phyloP scores from a whole-genome alignment of 306 rosid species.

The Potentilla sterilis region DNA sequence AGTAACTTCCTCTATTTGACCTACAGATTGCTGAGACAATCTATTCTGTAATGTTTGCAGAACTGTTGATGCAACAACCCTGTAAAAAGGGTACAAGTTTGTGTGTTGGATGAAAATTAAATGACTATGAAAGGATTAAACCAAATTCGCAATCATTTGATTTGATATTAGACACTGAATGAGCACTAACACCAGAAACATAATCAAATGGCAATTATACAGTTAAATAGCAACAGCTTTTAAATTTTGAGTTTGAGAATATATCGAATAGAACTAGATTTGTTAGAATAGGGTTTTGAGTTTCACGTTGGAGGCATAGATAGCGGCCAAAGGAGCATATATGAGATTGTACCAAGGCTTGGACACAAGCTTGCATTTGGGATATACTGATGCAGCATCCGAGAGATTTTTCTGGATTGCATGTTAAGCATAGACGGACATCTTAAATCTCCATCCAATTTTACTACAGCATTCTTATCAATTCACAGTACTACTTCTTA shows the following conservation, averaged over 20 bases:
- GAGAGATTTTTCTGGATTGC: neutral
- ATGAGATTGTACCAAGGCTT: too few relatives aligned
- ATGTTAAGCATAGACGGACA: neutral
- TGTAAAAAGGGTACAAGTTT: neutral
- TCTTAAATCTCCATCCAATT: too few relatives aligned
- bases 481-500: too few relatives aligned
- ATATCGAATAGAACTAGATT: neutral
- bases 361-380: too few relatives aligned
- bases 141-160: neutral
- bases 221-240: neutral
- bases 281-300: too few relatives aligned
- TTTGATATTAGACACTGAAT: neutral
- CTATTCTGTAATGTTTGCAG: constrained; percentile 20
- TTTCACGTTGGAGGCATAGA: too few relatives aligned
- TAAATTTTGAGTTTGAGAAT: neutral
- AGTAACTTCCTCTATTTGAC: neutral
- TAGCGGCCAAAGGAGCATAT: too few relatives aligned
- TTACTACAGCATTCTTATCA: too few relatives aligned
- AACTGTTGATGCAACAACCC: neutral
- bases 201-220: neutral
- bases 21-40: constrained; percentile 13
- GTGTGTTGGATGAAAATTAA: neutral
- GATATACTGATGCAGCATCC: neutral
- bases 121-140: neutral
- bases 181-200: neutral